Percentiles rank a stretch among this genome's conserved stretches.
These are phyloP conservation scores for Fomitopsis schrenkii DNA, from an alignment of 1,284 basidiomycete genomes.

Conservation along the genomic window DNA sequence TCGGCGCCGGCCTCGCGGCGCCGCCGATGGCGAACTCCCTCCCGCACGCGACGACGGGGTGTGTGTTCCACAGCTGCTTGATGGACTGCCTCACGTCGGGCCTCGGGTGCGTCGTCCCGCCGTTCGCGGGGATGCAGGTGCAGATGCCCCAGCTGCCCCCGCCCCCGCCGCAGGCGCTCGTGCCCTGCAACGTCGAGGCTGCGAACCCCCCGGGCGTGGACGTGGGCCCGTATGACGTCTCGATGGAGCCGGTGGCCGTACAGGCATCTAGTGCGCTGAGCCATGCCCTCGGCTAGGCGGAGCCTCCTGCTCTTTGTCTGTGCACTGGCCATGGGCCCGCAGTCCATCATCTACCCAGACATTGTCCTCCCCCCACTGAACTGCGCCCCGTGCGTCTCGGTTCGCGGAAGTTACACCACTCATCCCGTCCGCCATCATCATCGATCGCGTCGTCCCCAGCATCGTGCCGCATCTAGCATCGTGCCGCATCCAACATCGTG, in stretches of 20 bases:
- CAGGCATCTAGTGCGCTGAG: slow-evolving; percentile 18
- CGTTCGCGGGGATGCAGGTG: background rate
- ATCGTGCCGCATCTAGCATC: background rate
- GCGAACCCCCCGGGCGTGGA: background rate
- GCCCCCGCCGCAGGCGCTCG: background rate
- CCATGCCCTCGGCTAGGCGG: slow-evolving; percentile 16
- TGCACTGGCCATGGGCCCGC: background rate
- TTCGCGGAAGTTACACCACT: background rate
- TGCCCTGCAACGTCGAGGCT: background rate
- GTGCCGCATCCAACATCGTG: background rate
- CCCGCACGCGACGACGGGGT: slow-evolving; percentile 10
- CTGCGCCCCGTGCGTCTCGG: background rate
- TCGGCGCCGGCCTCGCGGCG: background rate
- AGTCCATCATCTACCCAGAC: background rate
- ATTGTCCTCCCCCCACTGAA: no score
- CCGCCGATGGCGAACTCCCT: background rate
- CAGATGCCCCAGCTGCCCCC: background rate
- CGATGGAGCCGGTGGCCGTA: slow-evolving; percentile 7
- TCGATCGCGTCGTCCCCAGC: background rate
- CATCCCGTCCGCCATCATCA: background rate
- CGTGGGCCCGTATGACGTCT: background rate
- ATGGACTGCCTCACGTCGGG: slow-evolving; percentile 13
- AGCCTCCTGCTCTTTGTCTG: background rate
- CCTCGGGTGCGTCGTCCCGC: background rate
- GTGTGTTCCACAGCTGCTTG: slow-evolving; percentile 18